Base-by-base conservation (phyloP, 2,329 filamentous ascomycete species). In the Plenodomus tracheiphilus region DNA sequence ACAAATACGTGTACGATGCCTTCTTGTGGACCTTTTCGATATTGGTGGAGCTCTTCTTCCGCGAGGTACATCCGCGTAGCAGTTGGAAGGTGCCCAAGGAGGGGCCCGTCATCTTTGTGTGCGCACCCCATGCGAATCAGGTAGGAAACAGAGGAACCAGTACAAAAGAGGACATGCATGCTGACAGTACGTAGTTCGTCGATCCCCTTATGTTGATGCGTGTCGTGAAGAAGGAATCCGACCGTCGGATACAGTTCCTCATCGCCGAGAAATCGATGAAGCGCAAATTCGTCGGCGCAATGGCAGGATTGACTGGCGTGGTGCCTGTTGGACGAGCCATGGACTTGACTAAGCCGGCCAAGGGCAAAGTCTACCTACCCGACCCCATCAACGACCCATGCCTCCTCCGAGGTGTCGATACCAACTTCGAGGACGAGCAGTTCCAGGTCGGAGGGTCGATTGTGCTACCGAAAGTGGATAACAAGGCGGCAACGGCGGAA, bases 211-310 rank as follows among this genome's bases (percentile, higher is more conserved):
- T 97, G 59, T 82, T 99, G 43, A 95, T 96, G 84, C 87, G 92
- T 58, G 91, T 91, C 13, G 84, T 97, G 49, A 88, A 90, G 58
- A 87, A 84, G 68, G 92, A 97, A 76, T 88, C 91, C 46, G 86
- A 88, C 59, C 89, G 94, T 59, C 89, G 94, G 45, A 90, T 96
- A 49, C 91, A 91, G 43, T 92, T 96, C 67, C 83, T 99, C 41
- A 94, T 96, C 53, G 94, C 94, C 18, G 92, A 95, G 63, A 97
- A 97, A 71, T 97, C 92, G 2, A 95, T 97, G 75, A 85, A 90
- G 64, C 86, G 93, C 64, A 84, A 76, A 69, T 96, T 97, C 69
- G 91, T 99, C 64, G 94, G 94, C 36, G 87, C 87, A 78, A 83
- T 90, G 58, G 92, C 94, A 20, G 83, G 89, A 43, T 84, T 90